A percentile compares a stretch with the other conserved stretches of the same genome.
These are phyloP conservation scores for Sherardia arvensis DNA, from an alignment of 257 asterid genomes.

Conservation along the genomic window DNA sequence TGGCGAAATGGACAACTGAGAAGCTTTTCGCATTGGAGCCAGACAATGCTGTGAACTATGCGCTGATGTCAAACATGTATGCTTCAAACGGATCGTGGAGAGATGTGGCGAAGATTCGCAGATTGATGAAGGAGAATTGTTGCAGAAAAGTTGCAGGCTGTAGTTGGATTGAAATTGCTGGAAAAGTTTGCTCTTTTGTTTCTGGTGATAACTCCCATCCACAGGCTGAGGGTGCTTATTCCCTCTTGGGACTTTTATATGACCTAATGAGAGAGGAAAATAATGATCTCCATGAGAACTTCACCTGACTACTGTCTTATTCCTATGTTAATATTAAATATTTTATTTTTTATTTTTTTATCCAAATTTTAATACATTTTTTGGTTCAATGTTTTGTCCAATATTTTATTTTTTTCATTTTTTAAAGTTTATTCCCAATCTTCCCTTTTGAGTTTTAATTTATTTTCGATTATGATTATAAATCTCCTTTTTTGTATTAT, in stretches of 20 bases:
- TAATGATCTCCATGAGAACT: neutral
- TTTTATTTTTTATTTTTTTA: no score
- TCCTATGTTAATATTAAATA: no score
- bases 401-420: no score
- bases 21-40: conserved; percentile 24
- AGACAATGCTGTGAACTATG: conserved; percentile 18
- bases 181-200: conserved; percentile 10
- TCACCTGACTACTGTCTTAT: neutral
- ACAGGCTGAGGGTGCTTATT: neutral
- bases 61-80: conserved; percentile 21
- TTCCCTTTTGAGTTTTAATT: no score
- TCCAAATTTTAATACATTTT: no score
- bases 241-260: conserved; percentile 10
- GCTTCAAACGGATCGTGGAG: conserved; percentile 24
- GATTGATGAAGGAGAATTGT: conserved; percentile 11
- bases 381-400: no score
- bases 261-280: conserved; percentile 8
- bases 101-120: conserved; percentile 20
- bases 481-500: no score
- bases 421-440: no score
- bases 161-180: conserved; percentile 26
- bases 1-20: conserved; percentile 25
- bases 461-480: no score
- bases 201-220: conserved; percentile 11
- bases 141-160: conserved; percentile 19